Evolutionary conservation across 2,329 filamentous ascomycete genomes (phyloP), one percentile per base, ranked within the genome.

Genomic region (Verticillium longisporum): DNA sequence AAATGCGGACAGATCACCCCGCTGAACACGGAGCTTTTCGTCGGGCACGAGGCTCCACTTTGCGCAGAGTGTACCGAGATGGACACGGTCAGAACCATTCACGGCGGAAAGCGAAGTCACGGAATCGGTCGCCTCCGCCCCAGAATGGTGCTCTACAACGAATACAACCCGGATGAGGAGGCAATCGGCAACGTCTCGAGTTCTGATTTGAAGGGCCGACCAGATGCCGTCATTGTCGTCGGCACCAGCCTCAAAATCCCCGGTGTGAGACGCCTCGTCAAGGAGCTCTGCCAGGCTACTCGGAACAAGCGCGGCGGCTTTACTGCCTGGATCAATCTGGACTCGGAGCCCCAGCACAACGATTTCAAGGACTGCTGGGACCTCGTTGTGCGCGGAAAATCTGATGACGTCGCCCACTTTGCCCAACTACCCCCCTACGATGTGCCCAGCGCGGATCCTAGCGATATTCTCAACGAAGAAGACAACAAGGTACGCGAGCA

Each of bases 221-320:
- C 95, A 0, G 95, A 98, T 73, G 93, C 93, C 18, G 84, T 99
- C 32, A 87, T 99, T 66, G 95, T 99, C 33, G 95, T 97, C 9
- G 95, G 95, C 59, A 99, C 95, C 2, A 97, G 91, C 62, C 79
- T 99, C 68, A 98, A 98, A 72, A 93, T 99, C 57, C 94, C 94
- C 1, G 95, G 95, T 9, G 92, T 97, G 54, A 87, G 91, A 63
- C 85, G 93, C 60, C 89, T 99, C 61, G 92, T 94, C 62, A 90
- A 90, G 72, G 93, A 97, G 74, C 86, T 98, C 83, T 97, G 92
- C 73, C 87, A 88, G 57, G 88, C 92, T 36, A 91, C 96, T n/a
- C 85, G 93, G 63, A 86, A 88, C 68, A 86, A 92, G 60, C 86
- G 86, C 66, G 90, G 96, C 67, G 93, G 94, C 1, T 85, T 97